Evolutionary conservation across 2,329 filamentous ascomycete species (phyloP).

Genomic region (Fusarium palustre): DNA sequence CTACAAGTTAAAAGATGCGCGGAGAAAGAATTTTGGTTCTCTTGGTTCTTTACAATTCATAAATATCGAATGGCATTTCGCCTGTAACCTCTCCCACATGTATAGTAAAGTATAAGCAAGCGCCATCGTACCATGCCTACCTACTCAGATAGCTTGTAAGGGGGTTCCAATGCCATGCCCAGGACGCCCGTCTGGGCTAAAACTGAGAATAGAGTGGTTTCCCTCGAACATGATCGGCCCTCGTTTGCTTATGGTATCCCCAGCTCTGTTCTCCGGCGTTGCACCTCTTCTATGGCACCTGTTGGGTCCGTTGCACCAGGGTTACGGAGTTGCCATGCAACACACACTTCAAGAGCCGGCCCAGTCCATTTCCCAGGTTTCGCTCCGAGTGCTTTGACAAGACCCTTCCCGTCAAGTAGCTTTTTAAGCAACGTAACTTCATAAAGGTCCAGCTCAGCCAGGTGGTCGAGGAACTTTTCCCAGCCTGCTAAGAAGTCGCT

Average conservation of each 20-base stretch:
- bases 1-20: no score
- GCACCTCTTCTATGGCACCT: constrained; percentile 71
- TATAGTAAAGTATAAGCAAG: neutral
- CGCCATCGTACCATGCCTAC: neutral
- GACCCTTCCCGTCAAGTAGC: constrained; percentile 79
- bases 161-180: neutral
- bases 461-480: constrained; percentile 67
- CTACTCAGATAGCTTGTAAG: neutral
- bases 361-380: constrained; percentile 88
- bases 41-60: neutral
- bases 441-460: constrained; percentile 66
- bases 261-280: constrained; percentile 63
- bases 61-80: neutral
- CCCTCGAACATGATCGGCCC: neutral
- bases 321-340: constrained; percentile 90
- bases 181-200: neutral
- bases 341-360: constrained; percentile 79
- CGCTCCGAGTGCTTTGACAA: constrained; percentile 75
- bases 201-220: neutral
- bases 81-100: neutral
- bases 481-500: constrained; percentile 62
- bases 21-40: neutral
- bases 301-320: constrained; percentile 71
- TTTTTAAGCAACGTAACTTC: constrained; percentile 69
- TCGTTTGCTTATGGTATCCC: constrained; percentile 50